Base-by-base conservation (phyloP, 2,329 filamentous ascomycete species). In the Colletotrichum sp. region DNA sequence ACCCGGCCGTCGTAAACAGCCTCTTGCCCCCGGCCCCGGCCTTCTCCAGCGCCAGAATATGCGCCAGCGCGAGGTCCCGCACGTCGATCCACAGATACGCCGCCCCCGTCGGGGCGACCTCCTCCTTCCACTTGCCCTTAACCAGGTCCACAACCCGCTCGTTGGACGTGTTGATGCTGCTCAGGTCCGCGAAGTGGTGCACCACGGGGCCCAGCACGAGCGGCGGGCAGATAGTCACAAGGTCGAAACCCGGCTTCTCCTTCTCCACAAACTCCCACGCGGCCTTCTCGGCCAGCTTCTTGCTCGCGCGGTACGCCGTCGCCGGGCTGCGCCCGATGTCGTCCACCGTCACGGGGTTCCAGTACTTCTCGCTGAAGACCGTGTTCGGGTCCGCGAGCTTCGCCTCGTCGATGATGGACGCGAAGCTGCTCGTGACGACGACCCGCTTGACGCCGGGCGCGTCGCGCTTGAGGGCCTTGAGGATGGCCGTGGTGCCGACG, bases 381-480 rank as follows among this genome's bases (percentile, higher is more conserved):
- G 84, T 85, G 34, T 65, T 76, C 0, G 86, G 82, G 80, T 90
- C 84, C 4, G 68, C 65, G 12, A 87, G 73, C 61, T 82, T 81
- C 18, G 80, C 77, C 52, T 84, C 83, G 75, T 87, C 81, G 18
- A 90, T 61, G 78, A 91, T 87, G 76, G 89, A 85, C 24, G 89
- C 89, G 81, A 91, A 91, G 38, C 89, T 90, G 48, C 87, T 89
- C 18, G 89, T 91, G 62, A 92, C 82, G 71, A 94, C 92, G 16
- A 97, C 93, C 75, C 93, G 90, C 85, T 93, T 95, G 68, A 97
- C 94, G 7, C 78, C 77, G 0, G 89, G 89, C 1, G 89, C 81
- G 81, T 90, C 77, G 76, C 87, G 86, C 80, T 93, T 92, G 77
- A 96, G 88, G 21, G 94, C 92, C 78, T 93, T 90, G 43, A 95